Base-by-base conservation (phyloP, 192 early-diverging fungal genomes). In the Haplosporangium gracile region DNA sequence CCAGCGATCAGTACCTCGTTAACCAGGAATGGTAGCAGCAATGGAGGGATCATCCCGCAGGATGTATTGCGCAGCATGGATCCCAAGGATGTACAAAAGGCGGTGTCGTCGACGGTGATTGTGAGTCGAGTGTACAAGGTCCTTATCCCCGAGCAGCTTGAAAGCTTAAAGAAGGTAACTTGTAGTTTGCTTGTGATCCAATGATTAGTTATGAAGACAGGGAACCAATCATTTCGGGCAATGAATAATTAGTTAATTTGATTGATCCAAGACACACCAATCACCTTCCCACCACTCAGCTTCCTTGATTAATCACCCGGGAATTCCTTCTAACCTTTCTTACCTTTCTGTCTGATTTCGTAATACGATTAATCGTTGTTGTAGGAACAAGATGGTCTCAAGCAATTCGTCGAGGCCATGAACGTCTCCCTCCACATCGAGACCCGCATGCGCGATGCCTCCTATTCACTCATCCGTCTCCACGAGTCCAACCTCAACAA, bases 41-140 rank as follows among this genome's bases (percentile, higher is more conserved):
- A 36, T 34, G 49, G 49, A 51, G 84, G 84, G 6, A 34, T 81
- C 47, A 77, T 86, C 24, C 84, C 84, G 5, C 84, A 86, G 43
- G 84, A 86, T 77, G 79, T 79, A 5, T 47, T 77, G 7, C 75
- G 72, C 38, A 47, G 42, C 38, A 86, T 86, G 84, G 76, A 81
- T 24, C 72, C 75, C 20, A 77, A 77, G 49, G 74, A 76, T 22
- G 47, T 86, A 0, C 69, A 75, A 22, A 78, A 70, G 38, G 75
- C 49, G 0, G 57, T 86, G 1, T 74, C 38, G 5, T 57, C 75
- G 9, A 38, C 75, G 16, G 79, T 77, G 8, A 63, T 80, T 18
- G 57, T 75, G 24, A 86, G 84, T 42, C 84, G 84, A 39, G 76
- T 86, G 26, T 86, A 86, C 72, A 77, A 78, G 36, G 84, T 86